phyloP scores from a whole-genome alignment of 805 yeast species.

The Torulaspora indica region DNA sequence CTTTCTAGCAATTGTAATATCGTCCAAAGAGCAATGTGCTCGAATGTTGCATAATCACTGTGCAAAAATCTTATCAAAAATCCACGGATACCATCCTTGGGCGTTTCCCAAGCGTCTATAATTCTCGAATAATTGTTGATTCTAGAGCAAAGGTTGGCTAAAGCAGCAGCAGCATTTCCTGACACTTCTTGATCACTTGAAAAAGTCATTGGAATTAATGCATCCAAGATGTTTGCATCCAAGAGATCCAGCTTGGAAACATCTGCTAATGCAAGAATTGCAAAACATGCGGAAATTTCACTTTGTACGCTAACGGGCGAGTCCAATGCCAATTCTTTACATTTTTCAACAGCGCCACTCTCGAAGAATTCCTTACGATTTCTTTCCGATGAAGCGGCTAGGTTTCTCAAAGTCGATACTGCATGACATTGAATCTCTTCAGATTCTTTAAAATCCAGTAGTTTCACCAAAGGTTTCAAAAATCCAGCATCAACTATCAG shows the following conservation, averaged over 20 bases:
- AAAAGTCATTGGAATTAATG: constrained; percentile 83
- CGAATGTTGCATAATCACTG: constrained; percentile 87
- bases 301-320: constrained; percentile 92
- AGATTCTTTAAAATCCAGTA: constrained; percentile 78
- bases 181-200: constrained; percentile 90
- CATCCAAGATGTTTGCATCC: constrained; percentile 79
- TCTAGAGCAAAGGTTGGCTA: constrained; percentile 91
- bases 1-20: constrained; percentile 88
- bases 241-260: constrained; percentile 82
- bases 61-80: constrained; percentile 76
- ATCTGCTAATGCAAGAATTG: constrained; percentile 93
- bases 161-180: constrained; percentile 97
- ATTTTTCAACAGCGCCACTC: constrained; percentile 92
- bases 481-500: constrained; percentile 96
- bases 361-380: constrained; percentile 87
- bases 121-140: constrained; percentile 78
- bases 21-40: constrained; percentile 97
- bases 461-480: constrained; percentile 79
- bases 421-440: constrained; percentile 99
- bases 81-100: constrained; percentile 80
- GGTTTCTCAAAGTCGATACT: constrained; percentile 88
- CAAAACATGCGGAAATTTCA: constrained; percentile 96
- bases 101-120: constrained; percentile 69
- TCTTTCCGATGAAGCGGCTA: constrained; percentile 93
- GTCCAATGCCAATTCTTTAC: constrained; percentile 76